Evolutionary conservation across 2,329 filamentous ascomycete species (phyloP), one percentile per base, ranked within the genome.

Genomic region (Stachybotrys chlorohalonatus): DNA sequence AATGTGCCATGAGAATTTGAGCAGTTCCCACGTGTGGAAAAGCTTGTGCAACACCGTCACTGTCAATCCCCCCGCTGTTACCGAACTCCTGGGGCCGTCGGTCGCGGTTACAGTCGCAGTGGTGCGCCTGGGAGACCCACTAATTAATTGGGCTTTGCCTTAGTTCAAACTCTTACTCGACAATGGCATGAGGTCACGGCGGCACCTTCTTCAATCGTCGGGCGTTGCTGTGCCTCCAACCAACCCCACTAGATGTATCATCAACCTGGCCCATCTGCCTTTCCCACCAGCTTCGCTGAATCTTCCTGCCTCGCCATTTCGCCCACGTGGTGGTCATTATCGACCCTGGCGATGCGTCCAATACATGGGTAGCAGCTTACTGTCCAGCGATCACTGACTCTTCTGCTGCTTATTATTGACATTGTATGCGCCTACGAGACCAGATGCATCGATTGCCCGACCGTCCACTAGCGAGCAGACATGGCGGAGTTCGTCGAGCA

Each of bases 401-500:
- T 13, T 42, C 36, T 5, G 36, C 5, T 13, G 36, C 36, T 13
- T 42, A 9, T 5, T 13, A 9, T 42, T 9, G 36, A 9, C 13
- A 3, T 13, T 42, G 36, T 13, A 42, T 42, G 36, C 8, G 5
- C 36, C 36, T 2, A 9, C 8, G 36, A 13, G 36, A 42, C 36
- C 65, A 66, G 64, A 73, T 73, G 70, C 67, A 56, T 68, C 66
- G 64, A 62, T 59, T 55, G 64, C 60, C 58, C 60, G 55, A 56
- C 54, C 58, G 58, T 53, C 58, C 59, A 56, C 55, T 55, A 59
- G 64, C 61, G 59, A 62, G 64, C 62, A 65, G 76, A 63, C 65
- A 82, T 82, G 79, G 73, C 75, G 64, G 75, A 88, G 75, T 82
- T 83, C 73, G 86, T 91, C 56, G 66, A 65, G 55, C 56, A 81